Base-by-base conservation (phyloP, 2,329 filamentous ascomycete species). In the Penicillium palitans region DNA sequence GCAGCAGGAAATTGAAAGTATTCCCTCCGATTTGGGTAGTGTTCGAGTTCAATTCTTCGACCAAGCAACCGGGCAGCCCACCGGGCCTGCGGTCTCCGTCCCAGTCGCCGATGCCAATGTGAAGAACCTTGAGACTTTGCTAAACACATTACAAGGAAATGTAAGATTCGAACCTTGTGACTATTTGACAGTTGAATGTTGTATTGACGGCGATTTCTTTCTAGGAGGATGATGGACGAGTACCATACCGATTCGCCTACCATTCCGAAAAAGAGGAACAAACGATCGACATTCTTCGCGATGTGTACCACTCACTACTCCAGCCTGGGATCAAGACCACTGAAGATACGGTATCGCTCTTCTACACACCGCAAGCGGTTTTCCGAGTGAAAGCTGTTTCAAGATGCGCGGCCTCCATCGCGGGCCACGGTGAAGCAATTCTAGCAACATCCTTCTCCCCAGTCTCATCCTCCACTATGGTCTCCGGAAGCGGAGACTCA, bases 361-460 rank as follows among this genome's bases (percentile, higher is more conserved):
- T 86, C 59, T 88, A 85, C 72, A 84, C 86, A 39, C 93, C 95
- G 0, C 93, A 99, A 75, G 91, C 93, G 24, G 90, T 98, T 0
- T 98, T 97, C 80, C 88, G 89, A 68, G 95, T 98, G 25, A 92
- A 95, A 68, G 90, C 91, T 12, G 92, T 97, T 42, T 93, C 93
- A 49, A 85, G 95, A 74, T 93, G 95, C 78, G 90, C 93, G 7
- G 90, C 93, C 60, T 87, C 87, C 54, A 96, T 98, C 64, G 87
- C 89, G 4, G 95, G 95, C 13, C 95, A 99, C 75, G 93, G 92
- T 40, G 90, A 96, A 74, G 88, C 93, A 3, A 98, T 98, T 66
- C 81, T 98, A 24, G 85, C 90, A 31, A 88, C 90, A 2, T 87
- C 93, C 40, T 98, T 97, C 75, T 95, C 90, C 0, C 93, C 93